A percentile compares a stretch with the other conserved stretches of the same genome.
Conservation (phyloP, 139 green algal species). For the Yamagishiella unicocca region DNA sequence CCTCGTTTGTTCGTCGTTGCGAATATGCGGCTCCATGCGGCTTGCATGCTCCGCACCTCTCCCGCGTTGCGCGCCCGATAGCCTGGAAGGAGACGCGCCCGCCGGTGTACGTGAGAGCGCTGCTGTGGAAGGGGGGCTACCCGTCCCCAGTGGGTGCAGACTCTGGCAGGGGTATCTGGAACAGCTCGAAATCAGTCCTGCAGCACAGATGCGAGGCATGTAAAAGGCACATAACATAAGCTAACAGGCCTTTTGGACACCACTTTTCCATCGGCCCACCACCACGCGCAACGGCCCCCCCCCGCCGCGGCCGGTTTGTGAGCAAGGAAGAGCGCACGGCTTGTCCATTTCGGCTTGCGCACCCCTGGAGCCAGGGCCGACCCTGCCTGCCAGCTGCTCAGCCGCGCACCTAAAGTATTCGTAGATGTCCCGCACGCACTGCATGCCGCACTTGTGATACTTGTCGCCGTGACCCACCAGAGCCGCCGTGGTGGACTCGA, state of each 20-base stretch:
- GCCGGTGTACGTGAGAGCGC: too few species aligned
- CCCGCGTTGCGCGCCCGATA: too few species aligned
- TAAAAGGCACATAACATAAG: neutral
- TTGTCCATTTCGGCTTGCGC: too few species aligned
- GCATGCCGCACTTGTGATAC: constrained; percentile 41
- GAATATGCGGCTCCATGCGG: too few species aligned
- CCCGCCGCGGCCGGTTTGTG: too few species aligned
- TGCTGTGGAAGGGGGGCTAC: neutral
- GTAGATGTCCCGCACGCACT: constrained; percentile 47
- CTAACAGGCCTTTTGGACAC: too few species aligned
- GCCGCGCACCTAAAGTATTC: constrained; percentile 38
- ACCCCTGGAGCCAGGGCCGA: neutral
- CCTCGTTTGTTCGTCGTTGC: too few species aligned
- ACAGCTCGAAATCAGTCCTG: constrained; percentile 45
- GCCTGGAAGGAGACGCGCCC: too few species aligned
- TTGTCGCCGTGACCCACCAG: constrained; percentile 44
- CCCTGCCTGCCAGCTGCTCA: neutral
- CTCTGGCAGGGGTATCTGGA: constrained; percentile 31
- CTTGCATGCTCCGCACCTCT: too few species aligned
- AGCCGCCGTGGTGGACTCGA: neutral
- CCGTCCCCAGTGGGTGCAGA: neutral
- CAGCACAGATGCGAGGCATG: neutral
- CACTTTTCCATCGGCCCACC: too few species aligned
- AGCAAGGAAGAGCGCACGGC: too few species aligned
- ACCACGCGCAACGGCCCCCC: too few species aligned